These are phyloP conservation scores for Catharanthus roseus DNA, from an alignment of 257 asterid species.

Conservation along the genomic window DNA sequence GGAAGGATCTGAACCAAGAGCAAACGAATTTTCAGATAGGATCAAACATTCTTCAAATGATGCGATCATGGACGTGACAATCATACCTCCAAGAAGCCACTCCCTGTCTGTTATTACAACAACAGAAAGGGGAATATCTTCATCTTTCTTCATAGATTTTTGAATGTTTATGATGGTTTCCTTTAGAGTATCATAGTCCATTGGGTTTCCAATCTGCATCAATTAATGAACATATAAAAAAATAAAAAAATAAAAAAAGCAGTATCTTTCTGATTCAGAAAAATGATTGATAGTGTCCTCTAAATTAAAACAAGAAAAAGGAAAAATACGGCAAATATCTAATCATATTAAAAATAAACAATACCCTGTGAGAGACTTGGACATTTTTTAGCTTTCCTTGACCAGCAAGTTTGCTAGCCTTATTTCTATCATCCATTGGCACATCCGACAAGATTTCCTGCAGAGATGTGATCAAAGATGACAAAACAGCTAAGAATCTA, in stretches of 20 bases:
- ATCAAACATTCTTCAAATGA: conserved; percentile 10
- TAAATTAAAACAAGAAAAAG: not conserved
- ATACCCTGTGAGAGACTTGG: conserved; percentile 82
- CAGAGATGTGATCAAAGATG: conserved; percentile 20
- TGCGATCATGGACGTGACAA: conserved; percentile 16
- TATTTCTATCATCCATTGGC: conserved; percentile 71
- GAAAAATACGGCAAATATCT: conserved; percentile 14
- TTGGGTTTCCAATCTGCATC: conserved; percentile 83
- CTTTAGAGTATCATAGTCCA: conserved; percentile 74
- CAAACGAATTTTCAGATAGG: conserved; percentile 8
- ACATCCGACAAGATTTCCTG: conserved; percentile 95
- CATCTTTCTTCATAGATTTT: conserved; percentile 46
- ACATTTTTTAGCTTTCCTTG: conserved; percentile 66
- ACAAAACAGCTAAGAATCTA: not conserved
- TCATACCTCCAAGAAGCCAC: conserved; percentile 85
- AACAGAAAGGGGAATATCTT: conserved; percentile 65
- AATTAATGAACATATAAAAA: conserved; percentile 13
- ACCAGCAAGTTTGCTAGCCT: conserved; percentile 51
- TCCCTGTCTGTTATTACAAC: conserved; percentile 87
- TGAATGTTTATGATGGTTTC: conserved; percentile 58
- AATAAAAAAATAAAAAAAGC: not conserved
- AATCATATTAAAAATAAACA: conserved; percentile 14
- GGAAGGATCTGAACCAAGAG: conserved; percentile 54
- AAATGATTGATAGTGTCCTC: not conserved
- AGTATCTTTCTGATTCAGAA: not conserved